Base-by-base conservation (phyloP, 257 asterid species). In the Cynanchum wilfordii region DNA sequence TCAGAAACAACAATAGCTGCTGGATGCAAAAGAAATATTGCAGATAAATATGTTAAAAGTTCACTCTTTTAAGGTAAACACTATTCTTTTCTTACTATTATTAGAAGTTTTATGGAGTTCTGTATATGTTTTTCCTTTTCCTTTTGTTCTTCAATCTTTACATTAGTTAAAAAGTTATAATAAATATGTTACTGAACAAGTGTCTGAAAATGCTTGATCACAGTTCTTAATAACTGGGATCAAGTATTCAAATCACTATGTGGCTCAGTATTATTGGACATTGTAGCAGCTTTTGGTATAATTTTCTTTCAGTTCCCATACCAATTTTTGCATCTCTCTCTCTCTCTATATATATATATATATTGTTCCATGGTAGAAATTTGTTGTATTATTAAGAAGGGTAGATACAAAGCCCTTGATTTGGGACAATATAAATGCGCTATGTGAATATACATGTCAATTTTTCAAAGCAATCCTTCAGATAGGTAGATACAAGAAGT, bases 1-100 rank as follows among this genome's bases (percentile, higher is more conserved):
- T 19, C 8, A 75, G 71, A 38, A 76, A 73, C 11, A 63, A 63
- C 73, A 79, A 75, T 73, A 67, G 76, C 66, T 81, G 77, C 55
- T 15, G 20, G 20, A 13, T 16, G 79, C 68, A 77, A 85, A 71
- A 33, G 38, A 33, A 62, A 70, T 51, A 30, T 44, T 63, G 73
- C 80, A 52, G 71, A 70, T 66, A 55, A 47, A 56, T 78, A 77
- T 69, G 59, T 74, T 59, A 71, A 15, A 22, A 72, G 27, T 71
- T 69, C 52, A 73, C 3, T 15, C 69, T 52, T 42, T 7, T 20
- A 77, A 80, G 82, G 74, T 71, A 74, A 50, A 70, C 64, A 47
- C 63, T 65, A 77, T 78, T 71, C 69, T 75, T 77, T 76, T 40
- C 45, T 7, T n/a, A 68, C 51, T 42, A 20, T 24, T 33, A 20